Evolutionary conservation across 345 rosid species (phyloP).

Genomic region (Gossypium ekmanianum): DNA sequence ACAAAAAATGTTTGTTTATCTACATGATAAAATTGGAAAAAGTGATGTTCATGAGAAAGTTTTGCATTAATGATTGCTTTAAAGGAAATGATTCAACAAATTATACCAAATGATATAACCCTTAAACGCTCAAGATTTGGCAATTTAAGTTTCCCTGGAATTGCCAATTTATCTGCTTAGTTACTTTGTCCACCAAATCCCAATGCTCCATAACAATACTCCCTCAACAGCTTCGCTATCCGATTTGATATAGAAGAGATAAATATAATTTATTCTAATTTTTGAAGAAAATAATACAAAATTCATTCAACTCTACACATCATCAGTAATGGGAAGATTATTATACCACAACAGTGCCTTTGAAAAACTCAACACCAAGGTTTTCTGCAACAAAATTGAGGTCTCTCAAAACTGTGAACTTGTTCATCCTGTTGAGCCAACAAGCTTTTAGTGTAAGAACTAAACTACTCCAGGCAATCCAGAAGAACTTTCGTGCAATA

Average conservation of each 20-base stretch:
- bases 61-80: too few species aligned
- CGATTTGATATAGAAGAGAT: neutral
- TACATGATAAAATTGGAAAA: too few species aligned
- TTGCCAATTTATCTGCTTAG: too few species aligned
- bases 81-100: too few species aligned
- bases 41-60: too few species aligned
- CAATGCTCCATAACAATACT: neutral
- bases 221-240: neutral
- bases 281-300: neutral
- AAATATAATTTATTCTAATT: neutral
- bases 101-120: too few species aligned
- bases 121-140: too few species aligned
- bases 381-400: slow-evolving; percentile 1
- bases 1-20: too few species aligned
- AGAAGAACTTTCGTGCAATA: slow-evolving; percentile 68
- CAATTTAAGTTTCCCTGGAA: too few species aligned
- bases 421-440: neutral
- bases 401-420: neutral
- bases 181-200: too few species aligned
- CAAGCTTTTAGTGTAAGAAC: neutral
- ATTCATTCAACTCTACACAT: neutral
- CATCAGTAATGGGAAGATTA: neutral
- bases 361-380: neutral
- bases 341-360: neutral
- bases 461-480: slow-evolving; percentile 9